Percentiles rank a stretch among this genome's conserved stretches.
phyloP scores from a whole-genome alignment of 495 filamentous ascomycete genomes.

The Aspergillus coremiiformis region DNA sequence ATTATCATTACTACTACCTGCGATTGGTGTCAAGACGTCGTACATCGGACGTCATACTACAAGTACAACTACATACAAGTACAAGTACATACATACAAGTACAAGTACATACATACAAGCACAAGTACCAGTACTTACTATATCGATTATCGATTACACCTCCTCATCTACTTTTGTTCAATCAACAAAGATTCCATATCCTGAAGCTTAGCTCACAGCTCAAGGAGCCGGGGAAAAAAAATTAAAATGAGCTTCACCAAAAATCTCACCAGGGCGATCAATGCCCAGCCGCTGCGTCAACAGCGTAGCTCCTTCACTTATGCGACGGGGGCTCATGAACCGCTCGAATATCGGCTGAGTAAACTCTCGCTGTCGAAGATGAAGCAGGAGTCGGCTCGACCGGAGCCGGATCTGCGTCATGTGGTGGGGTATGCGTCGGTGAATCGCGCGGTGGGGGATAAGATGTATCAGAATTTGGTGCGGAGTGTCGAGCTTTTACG shows the following conservation, averaged over 20 bases:
- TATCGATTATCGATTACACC: too few species aligned
- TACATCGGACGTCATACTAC: too few species aligned
- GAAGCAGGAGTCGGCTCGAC: background rate
- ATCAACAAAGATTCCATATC: too few species aligned
- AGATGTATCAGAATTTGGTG: background rate
- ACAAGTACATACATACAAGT: too few species aligned
- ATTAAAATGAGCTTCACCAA: background rate
- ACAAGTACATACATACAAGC: too few species aligned
- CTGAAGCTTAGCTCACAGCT: too few species aligned
- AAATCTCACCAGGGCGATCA: background rate
- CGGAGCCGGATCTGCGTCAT: background rate
- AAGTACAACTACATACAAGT: too few species aligned
- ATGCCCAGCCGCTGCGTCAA: background rate
- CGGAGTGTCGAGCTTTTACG: background rate
- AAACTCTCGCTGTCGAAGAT: background rate
- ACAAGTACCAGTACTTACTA: too few species aligned
- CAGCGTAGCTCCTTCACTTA: background rate
- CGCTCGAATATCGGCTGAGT: background rate
- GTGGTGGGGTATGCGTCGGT: background rate
- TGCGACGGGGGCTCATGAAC: background rate
- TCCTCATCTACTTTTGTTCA: too few species aligned
- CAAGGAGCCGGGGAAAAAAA: too few species aligned
- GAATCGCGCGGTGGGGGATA: background rate
- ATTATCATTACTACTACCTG: too few species aligned
- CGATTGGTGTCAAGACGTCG: too few species aligned